Evolutionary conservation across 2,329 filamentous ascomycete genomes (phyloP).

Genomic region (Colletotrichum sp.): DNA sequence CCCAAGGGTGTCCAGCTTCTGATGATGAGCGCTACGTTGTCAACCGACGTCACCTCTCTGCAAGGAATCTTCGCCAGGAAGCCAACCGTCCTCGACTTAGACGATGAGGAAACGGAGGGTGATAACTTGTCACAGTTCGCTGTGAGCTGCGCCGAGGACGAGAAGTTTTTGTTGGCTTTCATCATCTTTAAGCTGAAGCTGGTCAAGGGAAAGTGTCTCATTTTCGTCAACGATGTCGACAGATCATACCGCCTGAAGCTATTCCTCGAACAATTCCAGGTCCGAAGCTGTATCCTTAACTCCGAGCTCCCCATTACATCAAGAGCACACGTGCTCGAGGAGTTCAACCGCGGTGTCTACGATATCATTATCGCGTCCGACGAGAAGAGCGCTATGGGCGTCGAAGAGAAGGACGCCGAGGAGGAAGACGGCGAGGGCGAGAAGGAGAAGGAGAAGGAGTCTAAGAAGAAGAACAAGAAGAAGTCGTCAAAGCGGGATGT

Average conservation of each 20-base stretch:
- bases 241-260: conserved; percentile 89
- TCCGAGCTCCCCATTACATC: conserved; percentile 94
- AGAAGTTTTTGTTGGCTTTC: conserved; percentile 92
- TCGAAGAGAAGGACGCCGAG: conserved; percentile 52
- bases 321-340: conserved; percentile 90
- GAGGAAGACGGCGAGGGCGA: conserved; percentile 49
- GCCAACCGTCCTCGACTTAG: conserved; percentile 80
- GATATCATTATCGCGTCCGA: conserved; percentile 98
- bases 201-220: conserved; percentile 85
- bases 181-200: conserved; percentile 95
- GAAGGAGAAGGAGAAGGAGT: conserved; percentile 39
- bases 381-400: conserved; percentile 82
- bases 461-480: conserved; percentile 63
- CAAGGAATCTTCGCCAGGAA: conserved; percentile 85
- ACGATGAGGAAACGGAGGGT: conserved; percentile 79
- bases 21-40: conserved; percentile 92
- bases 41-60: conserved; percentile 83
- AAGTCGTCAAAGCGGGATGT: conserved; percentile 72
- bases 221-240: conserved; percentile 83
- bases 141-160: conserved; percentile 91
- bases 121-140: conserved; percentile 85
- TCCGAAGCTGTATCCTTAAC: conserved; percentile 91
- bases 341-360: conserved; percentile 97
- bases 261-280: conserved; percentile 96
- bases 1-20: conserved; percentile 89